A percentile compares a stretch with the other conserved stretches of the same genome.
These are phyloP conservation scores for Geum urbanum DNA, from an alignment of 306 rosid species.

Conservation along the genomic window DNA sequence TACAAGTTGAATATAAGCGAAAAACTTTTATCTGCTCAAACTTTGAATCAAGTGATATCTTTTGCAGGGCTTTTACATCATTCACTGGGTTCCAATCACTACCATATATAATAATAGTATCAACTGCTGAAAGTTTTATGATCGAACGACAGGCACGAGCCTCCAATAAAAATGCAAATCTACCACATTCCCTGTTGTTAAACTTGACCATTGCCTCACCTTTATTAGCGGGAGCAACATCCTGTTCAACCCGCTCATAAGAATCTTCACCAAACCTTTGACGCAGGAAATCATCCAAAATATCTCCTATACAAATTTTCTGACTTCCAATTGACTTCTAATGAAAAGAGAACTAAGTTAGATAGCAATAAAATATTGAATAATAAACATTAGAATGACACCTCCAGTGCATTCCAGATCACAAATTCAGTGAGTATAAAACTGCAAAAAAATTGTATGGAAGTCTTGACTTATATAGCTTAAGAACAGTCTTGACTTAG, in stretches of 20 bases:
- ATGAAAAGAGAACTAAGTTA: conserved; percentile 19
- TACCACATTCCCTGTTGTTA: conserved; percentile 57
- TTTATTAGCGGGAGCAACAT: conserved; percentile 44
- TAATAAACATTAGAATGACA: neutral
- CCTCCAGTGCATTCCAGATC: neutral
- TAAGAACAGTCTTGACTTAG: no score
- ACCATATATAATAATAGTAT: conserved; percentile 63
- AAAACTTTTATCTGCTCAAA: conserved; percentile 59
- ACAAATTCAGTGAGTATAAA: neutral
- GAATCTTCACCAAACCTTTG: conserved; percentile 65
- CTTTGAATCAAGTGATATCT: conserved; percentile 60
- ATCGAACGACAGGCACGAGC: conserved; percentile 61
- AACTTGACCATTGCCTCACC: conserved; percentile 54
- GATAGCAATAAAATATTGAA: neutral
- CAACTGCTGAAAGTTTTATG: conserved; percentile 69
- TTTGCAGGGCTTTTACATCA: conserved; percentile 80
- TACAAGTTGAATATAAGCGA: conserved; percentile 72
- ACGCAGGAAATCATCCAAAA: conserved; percentile 74
- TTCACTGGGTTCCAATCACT: conserved; percentile 84
- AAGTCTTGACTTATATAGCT: neutral
- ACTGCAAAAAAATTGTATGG: neutral
- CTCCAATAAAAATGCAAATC: conserved; percentile 80
- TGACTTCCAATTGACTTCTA: conserved; percentile 61
- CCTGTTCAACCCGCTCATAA: conserved; percentile 63
- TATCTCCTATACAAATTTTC: conserved; percentile 62